phyloP scores from a whole-genome alignment of 164 flowering plant genomes.

The Platanus orientalis region DNA sequence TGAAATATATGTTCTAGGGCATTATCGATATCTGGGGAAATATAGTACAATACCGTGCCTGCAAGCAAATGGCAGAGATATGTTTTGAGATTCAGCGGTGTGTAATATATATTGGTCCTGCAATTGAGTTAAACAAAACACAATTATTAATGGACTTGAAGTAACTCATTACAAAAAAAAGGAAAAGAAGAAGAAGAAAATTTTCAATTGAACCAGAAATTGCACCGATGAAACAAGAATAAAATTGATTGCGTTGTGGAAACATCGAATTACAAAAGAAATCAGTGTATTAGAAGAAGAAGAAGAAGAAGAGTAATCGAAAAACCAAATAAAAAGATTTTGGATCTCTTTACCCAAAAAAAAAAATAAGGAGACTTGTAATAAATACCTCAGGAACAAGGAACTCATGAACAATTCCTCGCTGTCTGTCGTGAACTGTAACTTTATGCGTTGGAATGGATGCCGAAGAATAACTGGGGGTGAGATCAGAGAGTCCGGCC shows the following conservation, averaged over 20 bases:
- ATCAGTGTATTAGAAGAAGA: too few species aligned
- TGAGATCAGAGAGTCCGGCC: slow-evolving; percentile 14
- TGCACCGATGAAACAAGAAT: not conserved
- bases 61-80: slow-evolving; percentile 92
- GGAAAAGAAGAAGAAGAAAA: not conserved
- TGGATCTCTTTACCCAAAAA: not conserved
- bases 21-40: not conserved
- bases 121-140: slow-evolving; percentile 13
- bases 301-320: not conserved
- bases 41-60: slow-evolving; percentile 77
- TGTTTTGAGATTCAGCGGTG: slow-evolving; percentile 84
- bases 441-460: slow-evolving; percentile 61
- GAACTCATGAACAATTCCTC: slow-evolving; percentile 78
- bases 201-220: not conserved
- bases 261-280: too few species aligned
- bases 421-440: slow-evolving; percentile 75
- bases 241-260: not conserved
- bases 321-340: not conserved
- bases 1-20: not conserved
- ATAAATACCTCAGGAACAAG: slow-evolving; percentile 78
- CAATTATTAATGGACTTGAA: not conserved
- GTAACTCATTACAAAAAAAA: too few species aligned
- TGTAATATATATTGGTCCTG: slow-evolving; percentile 96
- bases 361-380: not conserved
- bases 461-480: slow-evolving; percentile 6